Evolutionary conservation across 495 filamentous ascomycete species (phyloP), one percentile per base, ranked within the genome.

Genomic region (Neurospora sp.): DNA sequence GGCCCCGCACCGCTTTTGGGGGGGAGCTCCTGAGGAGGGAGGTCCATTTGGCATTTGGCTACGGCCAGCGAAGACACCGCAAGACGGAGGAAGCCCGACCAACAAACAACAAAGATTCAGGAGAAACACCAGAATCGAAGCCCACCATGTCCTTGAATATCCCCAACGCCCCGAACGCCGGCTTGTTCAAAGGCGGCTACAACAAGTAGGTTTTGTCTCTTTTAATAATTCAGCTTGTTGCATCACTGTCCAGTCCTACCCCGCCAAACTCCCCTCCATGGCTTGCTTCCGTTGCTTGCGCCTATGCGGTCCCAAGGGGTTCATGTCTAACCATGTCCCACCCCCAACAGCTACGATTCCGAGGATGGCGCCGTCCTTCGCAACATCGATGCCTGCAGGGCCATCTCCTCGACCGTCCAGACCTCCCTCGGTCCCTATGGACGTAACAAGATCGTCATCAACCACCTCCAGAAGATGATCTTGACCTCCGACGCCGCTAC

Each of bases 401-500:
- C 96, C 61, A 98, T 99, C 82, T 90, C 96, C 16, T 90, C 90
- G 75, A 99, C 96, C 68, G 96, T 99, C 40, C 93, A 96, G 85
- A 98, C 96, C 69, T 98, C 95, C 68, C 88, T 99, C 44, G 96
- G 96, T 69, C 96, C 96, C 70, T 98, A 96, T 81, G 96, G 96
- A 79, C 93, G 96, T 82, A 99, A 98, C 87, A 99, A 99, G 87
- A 97, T 99, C 82, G 93, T 99, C 85, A 98, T 99, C 87, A 99
- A 98, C 85, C 96, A 99, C 85, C 87, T 99, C 73, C 94, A 97
- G 84, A 99, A 99, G 87, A 97, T 98, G 96, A 95, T 97, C 74
- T 88, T 99, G 73, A 99, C 96, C 73, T 97, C 94, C 66, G 96
- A 99, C 81, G 96, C 96, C 46, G 96, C 96, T 75, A 97, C 96